Conservation (phyloP, 768 basidiomycete species). For the Kwoniella sp. region DNA sequence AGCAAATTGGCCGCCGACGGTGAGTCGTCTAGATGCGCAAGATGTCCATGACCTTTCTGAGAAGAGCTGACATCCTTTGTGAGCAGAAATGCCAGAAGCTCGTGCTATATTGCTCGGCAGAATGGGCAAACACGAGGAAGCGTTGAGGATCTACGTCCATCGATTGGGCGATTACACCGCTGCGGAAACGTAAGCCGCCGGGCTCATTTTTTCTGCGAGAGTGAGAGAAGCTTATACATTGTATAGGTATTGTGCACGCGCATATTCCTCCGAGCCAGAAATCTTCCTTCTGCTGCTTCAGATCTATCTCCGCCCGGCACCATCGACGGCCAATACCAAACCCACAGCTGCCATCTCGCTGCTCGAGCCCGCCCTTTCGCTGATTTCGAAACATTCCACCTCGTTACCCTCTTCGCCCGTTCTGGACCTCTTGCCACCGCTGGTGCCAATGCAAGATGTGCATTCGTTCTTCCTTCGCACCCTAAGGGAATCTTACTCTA, state of each 20-base stretch:
- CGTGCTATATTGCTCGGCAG: conserved; percentile 88
- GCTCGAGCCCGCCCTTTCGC: conserved; percentile 78
- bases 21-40: conserved; percentile 53
- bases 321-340: conserved; percentile 56
- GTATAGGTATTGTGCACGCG: conserved; percentile 82
- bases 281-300: conserved; percentile 84
- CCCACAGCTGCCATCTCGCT: conserved; percentile 56
- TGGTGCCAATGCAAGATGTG: conserved; percentile 81
- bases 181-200: conserved; percentile 76
- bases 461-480: conserved; percentile 72
- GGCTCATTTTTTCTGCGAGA: background rate
- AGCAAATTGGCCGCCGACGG: conserved; percentile 80
- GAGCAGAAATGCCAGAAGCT: conserved; percentile 80
- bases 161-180: conserved; percentile 77
- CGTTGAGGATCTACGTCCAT: conserved; percentile 93
- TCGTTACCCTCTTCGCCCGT: conserved; percentile 80
- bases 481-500: conserved; percentile 65
- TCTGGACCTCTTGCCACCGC: conserved; percentile 81
- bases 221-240: background rate
- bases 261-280: conserved; percentile 64
- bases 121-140: conserved; percentile 86
- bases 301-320: conserved; percentile 78
- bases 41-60: no score
- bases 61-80: conserved; percentile 7
- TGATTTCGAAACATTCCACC: conserved; percentile 80